Evolutionary conservation across 2,329 filamentous ascomycete species (phyloP), one percentile per base, ranked within the genome.

Genomic region (Neoascochyta sp.): DNA sequence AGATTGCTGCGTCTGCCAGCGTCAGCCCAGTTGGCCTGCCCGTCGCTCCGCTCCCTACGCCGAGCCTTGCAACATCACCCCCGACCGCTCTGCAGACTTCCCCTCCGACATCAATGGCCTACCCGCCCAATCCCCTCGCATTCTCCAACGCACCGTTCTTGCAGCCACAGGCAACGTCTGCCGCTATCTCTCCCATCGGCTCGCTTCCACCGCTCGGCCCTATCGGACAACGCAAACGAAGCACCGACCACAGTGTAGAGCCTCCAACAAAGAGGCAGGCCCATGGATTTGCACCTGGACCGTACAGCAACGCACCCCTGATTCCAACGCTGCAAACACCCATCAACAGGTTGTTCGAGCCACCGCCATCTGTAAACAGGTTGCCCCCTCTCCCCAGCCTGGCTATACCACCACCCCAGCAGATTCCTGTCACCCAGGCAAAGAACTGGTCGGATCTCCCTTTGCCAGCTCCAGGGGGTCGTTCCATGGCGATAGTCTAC

Each of bases 401-500:
- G n/a, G 76, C 80, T 7, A 67, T 84, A 23, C 75, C 81, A 31
- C 78, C 78, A 3, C 54, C 54, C 2, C 58, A 61, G 25, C 44
- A 50, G 9, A 50, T 50, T 27, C 45, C 52, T 7, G 47, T 53
- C 25, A 25, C 52, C 6, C 57, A 59, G 24, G 34, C 47, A 7
- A 61, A 65, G 22, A 74, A 68, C 40, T 55, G 64, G 24, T 52
- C 65, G 3, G 66, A 71, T 21, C 64, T 65, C 22, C 52, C 63
- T 5, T 66, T 79, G 13, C 52, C 57, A 6, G 41, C 39, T 9
- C 80, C 85, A 10, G 74, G 74, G 9, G 67, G 74, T 9, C 78
- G 84, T 27, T 77, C 86, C 7, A 89, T 94, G 81, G 75, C 83
- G 5, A 78, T 83, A 11, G 81, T 88, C 2, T 95, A 85, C 57